Base-by-base conservation (phyloP, 73 alveolate genomes). In the Paramecium sonneborni region DNA sequence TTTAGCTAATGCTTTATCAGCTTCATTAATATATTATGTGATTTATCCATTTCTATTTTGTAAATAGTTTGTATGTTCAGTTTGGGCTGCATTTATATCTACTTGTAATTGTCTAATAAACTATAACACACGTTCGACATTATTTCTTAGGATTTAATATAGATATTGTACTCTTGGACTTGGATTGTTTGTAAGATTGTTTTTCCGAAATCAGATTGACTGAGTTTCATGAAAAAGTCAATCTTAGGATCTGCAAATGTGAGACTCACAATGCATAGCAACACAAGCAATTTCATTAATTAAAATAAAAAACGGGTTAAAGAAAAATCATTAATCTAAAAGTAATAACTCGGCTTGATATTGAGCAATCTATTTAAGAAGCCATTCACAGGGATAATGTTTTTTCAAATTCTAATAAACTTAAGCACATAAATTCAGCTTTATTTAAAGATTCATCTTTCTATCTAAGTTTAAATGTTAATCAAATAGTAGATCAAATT, bases 271-370 rank as follows among this genome's bases (percentile, higher is more conserved):
- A 74, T 34, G 56, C 57, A 74, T 3, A 34, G 56, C 34, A 74
- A 74, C 41, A 28, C 52, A 74, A 37, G 56, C 37, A 37, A 74
- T 37, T 74, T 37, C 58, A 74, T 74, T 74, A 74, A 28, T 74
- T 74, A 74, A 74, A 74, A 74, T 37, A 34, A 34, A 74, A 74
- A 74, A 74, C 58, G 87, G 58, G 84, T 62, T 62, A 62, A 62
- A 62, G 39, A 30, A 62, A 48, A 62, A 26, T 79, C 90, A 79
- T 30, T 79, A 79, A 23, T 79, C 74, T 23, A 20, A 79, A 20
- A 79, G 74, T 28, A 79, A 9, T 23, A 79, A 41, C 55, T 79
- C 90, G 1, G 90, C 46, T 21, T 79, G 90, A 79, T 79, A 79
- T 18, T 20, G 24, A 23, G 90, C 90, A 79, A 79, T 79, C 48